A percentile compares a stretch with the other conserved stretches of the same genome.
Conservation (phyloP, 2,329 filamentous ascomycete species). For the Blastomyces silverae region DNA sequence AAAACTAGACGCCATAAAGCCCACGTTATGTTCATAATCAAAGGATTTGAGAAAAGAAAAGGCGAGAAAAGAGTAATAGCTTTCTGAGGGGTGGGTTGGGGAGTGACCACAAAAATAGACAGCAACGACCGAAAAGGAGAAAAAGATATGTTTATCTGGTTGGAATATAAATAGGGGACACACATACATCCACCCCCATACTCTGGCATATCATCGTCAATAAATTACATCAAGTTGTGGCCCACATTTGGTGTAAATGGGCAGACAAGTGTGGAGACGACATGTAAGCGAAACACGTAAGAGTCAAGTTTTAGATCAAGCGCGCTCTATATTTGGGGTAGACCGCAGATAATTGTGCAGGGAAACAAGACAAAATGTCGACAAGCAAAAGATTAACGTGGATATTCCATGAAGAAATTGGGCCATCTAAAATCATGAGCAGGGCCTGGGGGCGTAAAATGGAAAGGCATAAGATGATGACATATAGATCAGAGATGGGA, state of each 20-base stretch:
- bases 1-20: constrained; percentile 1
- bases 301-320: constrained; percentile 1
- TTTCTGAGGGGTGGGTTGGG: too few relatives aligned
- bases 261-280: neutral
- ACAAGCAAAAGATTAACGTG: neutral
- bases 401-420: too few relatives aligned
- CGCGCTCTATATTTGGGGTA: constrained; percentile 7
- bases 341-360: constrained; percentile 1
- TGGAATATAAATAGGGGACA: constrained; percentile 20
- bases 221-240: constrained; percentile 4
- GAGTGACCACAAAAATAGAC: neutral
- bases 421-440: neutral
- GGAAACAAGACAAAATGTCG: neutral
- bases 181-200: neutral
- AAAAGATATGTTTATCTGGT: constrained; percentile 12
- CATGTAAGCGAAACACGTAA: neutral
- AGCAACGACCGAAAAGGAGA: neutral
- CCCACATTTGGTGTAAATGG: neutral
- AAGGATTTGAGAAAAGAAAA: neutral
- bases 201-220: constrained; percentile 7
- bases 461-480: neutral
- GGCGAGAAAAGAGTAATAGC: neutral
- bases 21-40: constrained; percentile 9
- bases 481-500: neutral
- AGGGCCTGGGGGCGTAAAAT: neutral